Base-by-base conservation (phyloP, 768 basidiomycete genomes). In the Cyclocybe cylindracea region DNA sequence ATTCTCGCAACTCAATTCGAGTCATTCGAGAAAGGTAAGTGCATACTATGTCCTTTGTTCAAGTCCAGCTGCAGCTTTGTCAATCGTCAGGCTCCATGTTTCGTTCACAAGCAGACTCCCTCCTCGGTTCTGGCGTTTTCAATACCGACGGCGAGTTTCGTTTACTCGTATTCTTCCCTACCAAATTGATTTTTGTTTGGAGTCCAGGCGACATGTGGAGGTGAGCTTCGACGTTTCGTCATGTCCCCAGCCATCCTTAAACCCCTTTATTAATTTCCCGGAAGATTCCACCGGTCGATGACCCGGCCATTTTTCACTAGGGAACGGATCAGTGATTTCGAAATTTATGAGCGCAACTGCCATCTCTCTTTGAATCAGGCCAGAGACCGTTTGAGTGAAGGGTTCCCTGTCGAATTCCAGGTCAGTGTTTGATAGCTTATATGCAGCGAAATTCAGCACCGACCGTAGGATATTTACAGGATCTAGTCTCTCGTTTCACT, bases 241-340 rank as follows among this genome's bases (percentile, higher is more conserved):
- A 35, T 14, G 10, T 32, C 3, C 14, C 19, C n/a, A 18, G 31
- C 34, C 24, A 7, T 19, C 32, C 16, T 16, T 1, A 1, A 1
- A 16, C 1, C 16, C 44, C 9, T 32, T 32, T 9, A 37, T 16
- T 39, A 16, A 32, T 14, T 4, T 37, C 19, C 35, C 13, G 35
- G 16, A 45, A 61, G 85, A 58, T 78, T 85, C 55, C 85, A 88
- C 61, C 78, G 86, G 9, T 59, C 73, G 5, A 83, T 88, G 70
- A 82, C 84, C 1, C 79, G 86, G 0, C 86, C 86, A 0, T 87
- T 87, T 71, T 87, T 88, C 70, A 78, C 64, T 53, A 76, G 73
- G 36, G 86, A 86, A 32, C 68, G 76, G 40, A 76, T 85, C 43
- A 77, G 72, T 41, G 77, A 85, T 59, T 86, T 85, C 49, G 78